These are phyloP conservation scores for Shiraia sp. DNA, from an alignment of 2,329 filamentous ascomycete species.

Conservation along the genomic window DNA sequence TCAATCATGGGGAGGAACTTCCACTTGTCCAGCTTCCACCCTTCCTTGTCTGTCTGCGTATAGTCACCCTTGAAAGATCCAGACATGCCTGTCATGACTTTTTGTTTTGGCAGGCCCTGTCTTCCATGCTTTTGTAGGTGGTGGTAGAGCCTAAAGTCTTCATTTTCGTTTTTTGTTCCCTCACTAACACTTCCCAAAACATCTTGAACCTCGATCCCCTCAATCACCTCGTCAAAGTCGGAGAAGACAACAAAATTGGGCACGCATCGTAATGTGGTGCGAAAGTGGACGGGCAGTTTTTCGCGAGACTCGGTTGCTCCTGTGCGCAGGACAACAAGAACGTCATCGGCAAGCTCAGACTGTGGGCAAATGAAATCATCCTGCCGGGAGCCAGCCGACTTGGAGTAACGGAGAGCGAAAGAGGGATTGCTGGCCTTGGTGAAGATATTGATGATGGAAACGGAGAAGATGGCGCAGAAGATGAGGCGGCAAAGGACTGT, in stretches of 20 bases:
- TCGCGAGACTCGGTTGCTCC: conserved; percentile 62
- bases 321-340: conserved; percentile 63
- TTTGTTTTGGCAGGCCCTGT: conserved; percentile 41
- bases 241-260: conserved; percentile 62
- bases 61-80: conserved; percentile 42
- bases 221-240: conserved; percentile 60
- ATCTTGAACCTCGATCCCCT: conserved; percentile 54
- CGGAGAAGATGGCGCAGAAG: conserved; percentile 38
- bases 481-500: conserved; percentile 39
- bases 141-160: conserved; percentile 59
- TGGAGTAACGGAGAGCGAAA: conserved; percentile 32
- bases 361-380: conserved; percentile 34
- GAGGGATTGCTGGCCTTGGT: conserved; percentile 32
- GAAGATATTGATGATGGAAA: conserved; percentile 42
- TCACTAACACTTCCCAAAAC: conserved; percentile 51
- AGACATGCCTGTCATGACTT: conserved; percentile 34
- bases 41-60: conserved; percentile 42
- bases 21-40: conserved; percentile 63
- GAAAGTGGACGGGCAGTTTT: conserved; percentile 61
- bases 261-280: conserved; percentile 61
- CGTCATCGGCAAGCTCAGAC: conserved; percentile 50
- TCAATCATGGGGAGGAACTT: conserved; percentile 62
- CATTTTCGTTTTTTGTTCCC: conserved; percentile 43
- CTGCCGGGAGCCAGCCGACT: conserved; percentile 17
- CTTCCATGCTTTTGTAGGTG: conserved; percentile 52